Evolutionary conservation across 257 asterid species (phyloP).

Genomic region (Osmanthus fragrans): DNA sequence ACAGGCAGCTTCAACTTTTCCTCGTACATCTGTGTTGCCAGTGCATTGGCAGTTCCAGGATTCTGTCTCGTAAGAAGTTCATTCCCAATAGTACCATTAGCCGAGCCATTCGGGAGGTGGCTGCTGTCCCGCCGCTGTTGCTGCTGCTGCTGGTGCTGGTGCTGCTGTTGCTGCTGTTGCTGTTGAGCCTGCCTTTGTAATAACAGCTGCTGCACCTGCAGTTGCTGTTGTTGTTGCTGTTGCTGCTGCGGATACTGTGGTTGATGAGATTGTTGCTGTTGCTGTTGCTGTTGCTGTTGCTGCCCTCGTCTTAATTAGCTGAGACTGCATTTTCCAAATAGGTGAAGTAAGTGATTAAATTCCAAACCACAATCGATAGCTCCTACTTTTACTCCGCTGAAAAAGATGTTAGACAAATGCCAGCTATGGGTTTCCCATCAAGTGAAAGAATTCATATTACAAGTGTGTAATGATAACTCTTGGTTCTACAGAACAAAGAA

Average conservation of each 20-base stretch:
- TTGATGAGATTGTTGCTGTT: constrained; percentile 48
- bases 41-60: constrained; percentile 77
- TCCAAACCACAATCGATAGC: background rate
- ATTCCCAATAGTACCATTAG: constrained; percentile 79
- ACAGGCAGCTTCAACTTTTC: constrained; percentile 75
- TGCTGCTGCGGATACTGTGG: constrained; percentile 50
- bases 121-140: constrained; percentile 75
- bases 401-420: background rate
- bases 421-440: background rate
- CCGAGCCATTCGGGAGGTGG: constrained; percentile 73
- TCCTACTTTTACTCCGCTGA: background rate
- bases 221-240: background rate
- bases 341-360: constrained; percentile 12
- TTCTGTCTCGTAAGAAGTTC: constrained; percentile 79
- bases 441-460: background rate
- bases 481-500: background rate
- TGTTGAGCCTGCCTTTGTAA: constrained; percentile 83
- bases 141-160: constrained; percentile 29
- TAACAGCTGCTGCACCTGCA: constrained; percentile 77
- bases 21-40: constrained; percentile 88
- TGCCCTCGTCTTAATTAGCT: constrained; percentile 81
- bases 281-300: constrained; percentile 57
- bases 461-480: background rate
- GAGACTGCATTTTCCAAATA: constrained; percentile 59
- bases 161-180: constrained; percentile 50